Base-by-base conservation (phyloP, 83 land plant species). In the Isoetes engelmannii region DNA sequence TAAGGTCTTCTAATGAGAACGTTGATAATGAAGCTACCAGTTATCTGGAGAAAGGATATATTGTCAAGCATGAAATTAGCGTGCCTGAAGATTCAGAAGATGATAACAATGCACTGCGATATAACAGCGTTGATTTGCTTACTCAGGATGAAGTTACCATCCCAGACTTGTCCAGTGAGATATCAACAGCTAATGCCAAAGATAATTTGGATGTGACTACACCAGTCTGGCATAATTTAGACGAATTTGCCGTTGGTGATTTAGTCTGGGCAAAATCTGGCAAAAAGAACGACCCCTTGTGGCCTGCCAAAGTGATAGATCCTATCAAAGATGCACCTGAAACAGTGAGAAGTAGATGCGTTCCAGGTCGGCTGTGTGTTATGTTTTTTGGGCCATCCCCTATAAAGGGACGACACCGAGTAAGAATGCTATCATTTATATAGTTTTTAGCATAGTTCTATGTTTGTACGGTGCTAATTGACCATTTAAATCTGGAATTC, bases 301-400 rank as follows among this genome's bases (percentile, higher is more conserved):
- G 98, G 98, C 98, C 98, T 7, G 98, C 96, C 4, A 81, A 83
- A 66, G 96, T 94, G 13, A 82, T 94, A 46, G 92, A 94, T 70
- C 92, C 96, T 4, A 73, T 80, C 65, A 60, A 65, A 20, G 86
- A 88, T 55, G 96, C 89, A 67, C 96, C 96, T 21, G 84, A 85
- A 57, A 61, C 72, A 44, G 92, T 94, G 54, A 82, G 84, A 57
- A 83, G 77, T 43, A 74, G 76, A 37, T 79, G 85, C 64, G 47
- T 84, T 64, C 77, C 96, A 37, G 84, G 77, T 13, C 82, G 91
- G 55, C 68, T 82, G 44, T 90, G 97, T 75, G 96, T 94, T 44
- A 95, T 88, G 97, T 89, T 82, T 69, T 93, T 80, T 61, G 98
- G 96, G 49, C 76, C 81, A 17, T 81, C 91, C 4, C 54, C 47